Conservation (phyloP, 2,329 filamentous ascomycete genomes). For the Aspergillus novofumigatus region DNA sequence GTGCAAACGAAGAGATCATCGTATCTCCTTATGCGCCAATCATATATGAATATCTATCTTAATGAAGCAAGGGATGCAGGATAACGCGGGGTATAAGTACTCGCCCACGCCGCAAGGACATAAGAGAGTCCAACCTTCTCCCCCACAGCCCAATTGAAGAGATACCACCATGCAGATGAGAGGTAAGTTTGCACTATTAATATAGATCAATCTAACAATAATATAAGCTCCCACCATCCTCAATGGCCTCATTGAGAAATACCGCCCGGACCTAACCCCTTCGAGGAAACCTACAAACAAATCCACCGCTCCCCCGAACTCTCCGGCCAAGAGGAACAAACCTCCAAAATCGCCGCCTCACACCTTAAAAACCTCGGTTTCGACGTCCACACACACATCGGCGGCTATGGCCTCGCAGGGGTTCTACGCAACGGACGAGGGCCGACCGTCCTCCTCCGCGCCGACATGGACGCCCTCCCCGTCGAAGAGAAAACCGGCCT, state of each 20-base stretch:
- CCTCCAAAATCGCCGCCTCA: slow-evolving; percentile 43
- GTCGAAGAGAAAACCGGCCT: slow-evolving; percentile 54
- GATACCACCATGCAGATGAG: no score
- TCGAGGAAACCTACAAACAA: slow-evolving; percentile 53
- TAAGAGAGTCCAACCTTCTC: no score
- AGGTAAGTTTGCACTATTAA: no score
- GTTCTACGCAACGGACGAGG: slow-evolving; percentile 55
- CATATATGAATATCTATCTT: no score
- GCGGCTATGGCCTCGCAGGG: slow-evolving; percentile 56
- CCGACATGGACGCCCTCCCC: slow-evolving; percentile 61
- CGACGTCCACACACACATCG: slow-evolving; percentile 50
- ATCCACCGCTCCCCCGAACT: slow-evolving; percentile 55
- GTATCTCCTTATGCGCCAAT: no score
- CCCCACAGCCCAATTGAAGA: no score
- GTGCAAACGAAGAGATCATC: no score
- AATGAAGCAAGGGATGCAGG: no score
- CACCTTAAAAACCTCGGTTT: slow-evolving; percentile 40
- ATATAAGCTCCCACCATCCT: background rate
- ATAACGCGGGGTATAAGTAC: no score
- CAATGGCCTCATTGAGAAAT: slow-evolving; percentile 24
- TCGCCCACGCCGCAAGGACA: no score
- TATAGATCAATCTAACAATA: background rate
- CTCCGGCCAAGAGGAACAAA: slow-evolving; percentile 52
- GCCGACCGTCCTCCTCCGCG: slow-evolving; percentile 54
- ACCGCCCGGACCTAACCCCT: slow-evolving; percentile 43